Conservation (phyloP, 2,329 filamentous ascomycete species). For the Phoma sp. region DNA sequence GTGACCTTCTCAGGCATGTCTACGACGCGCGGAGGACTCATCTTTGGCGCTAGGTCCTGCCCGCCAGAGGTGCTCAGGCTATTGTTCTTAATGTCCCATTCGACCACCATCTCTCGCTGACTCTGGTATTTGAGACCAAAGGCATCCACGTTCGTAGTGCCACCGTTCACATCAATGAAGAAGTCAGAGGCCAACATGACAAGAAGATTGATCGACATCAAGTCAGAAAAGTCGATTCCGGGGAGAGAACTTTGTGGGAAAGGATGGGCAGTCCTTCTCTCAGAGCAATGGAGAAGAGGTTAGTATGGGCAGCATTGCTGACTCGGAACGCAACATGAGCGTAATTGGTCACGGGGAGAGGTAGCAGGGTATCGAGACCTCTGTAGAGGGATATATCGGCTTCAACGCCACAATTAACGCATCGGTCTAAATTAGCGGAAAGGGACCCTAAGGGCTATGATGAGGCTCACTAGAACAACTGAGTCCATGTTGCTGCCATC, state of each 20-base stretch:
- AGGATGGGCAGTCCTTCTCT: background rate
- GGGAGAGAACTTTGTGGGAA: background rate
- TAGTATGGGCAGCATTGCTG: too few species aligned
- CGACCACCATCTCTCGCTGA: background rate
- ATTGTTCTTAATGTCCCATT: background rate
- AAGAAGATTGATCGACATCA: background rate
- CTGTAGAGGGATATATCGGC: too few species aligned
- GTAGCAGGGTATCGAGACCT: too few species aligned
- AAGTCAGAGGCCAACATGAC: background rate
- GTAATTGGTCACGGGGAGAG: too few species aligned
- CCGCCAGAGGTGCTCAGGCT: background rate
- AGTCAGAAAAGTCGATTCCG: background rate
- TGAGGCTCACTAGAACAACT: too few species aligned
- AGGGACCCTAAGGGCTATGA: too few species aligned
- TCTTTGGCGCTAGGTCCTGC: background rate
- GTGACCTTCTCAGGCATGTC: background rate
- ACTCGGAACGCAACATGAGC: too few species aligned
- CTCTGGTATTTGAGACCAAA: background rate
- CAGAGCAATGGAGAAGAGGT: background rate
- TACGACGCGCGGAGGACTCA: background rate
- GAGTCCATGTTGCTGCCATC: too few species aligned
- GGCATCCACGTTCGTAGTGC: background rate
- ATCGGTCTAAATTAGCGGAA: too few species aligned
- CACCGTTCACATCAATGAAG: background rate
- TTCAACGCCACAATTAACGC: too few species aligned